A percentile compares a stretch with the other conserved stretches of the same genome.
Evolutionary conservation across 352 stramenopile species (phyloP).

Genomic region (Globisporangium okanoganense): DNA sequence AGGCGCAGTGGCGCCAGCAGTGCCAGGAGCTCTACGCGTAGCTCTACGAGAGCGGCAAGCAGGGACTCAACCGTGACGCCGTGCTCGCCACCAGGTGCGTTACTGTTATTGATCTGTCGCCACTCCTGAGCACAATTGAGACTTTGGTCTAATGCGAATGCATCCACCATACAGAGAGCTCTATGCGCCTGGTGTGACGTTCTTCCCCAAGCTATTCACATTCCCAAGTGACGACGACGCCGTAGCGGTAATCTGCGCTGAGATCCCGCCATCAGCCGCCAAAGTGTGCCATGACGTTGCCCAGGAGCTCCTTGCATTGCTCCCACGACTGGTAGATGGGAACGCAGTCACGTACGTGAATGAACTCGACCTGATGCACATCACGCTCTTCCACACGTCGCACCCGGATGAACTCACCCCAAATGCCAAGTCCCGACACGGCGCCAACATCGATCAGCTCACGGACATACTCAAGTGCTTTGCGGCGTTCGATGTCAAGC

Average conservation of each 20-base stretch:
- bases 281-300: constrained; percentile 34
- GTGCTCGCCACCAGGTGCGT: constrained; percentile 35
- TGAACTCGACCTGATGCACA: constrained; percentile 62
- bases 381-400: constrained; percentile 80
- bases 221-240: constrained; percentile 39
- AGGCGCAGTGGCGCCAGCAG: constrained; percentile 32
- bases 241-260: constrained; percentile 45
- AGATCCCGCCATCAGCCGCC: constrained; percentile 35
- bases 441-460: constrained; percentile 43
- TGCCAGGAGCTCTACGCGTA: constrained; percentile 36
- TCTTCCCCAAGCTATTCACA: constrained; percentile 46
- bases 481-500: constrained; percentile 37
- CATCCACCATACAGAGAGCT: constrained; percentile 19
- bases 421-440: constrained; percentile 26
- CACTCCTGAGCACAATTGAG: not conserved
- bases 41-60: constrained; percentile 32
- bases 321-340: constrained; percentile 30
- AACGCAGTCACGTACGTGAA: constrained; percentile 52
- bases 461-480: constrained; percentile 32
- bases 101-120: not conserved
- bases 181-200: constrained; percentile 29
- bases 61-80: constrained; percentile 30
- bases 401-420: constrained; percentile 56
- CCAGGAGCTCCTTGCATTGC: constrained; percentile 36
- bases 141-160: not conserved